These are phyloP conservation scores for Ustulina deusta DNA, from an alignment of 2,329 filamentous ascomycete species.

Conservation along the genomic window DNA sequence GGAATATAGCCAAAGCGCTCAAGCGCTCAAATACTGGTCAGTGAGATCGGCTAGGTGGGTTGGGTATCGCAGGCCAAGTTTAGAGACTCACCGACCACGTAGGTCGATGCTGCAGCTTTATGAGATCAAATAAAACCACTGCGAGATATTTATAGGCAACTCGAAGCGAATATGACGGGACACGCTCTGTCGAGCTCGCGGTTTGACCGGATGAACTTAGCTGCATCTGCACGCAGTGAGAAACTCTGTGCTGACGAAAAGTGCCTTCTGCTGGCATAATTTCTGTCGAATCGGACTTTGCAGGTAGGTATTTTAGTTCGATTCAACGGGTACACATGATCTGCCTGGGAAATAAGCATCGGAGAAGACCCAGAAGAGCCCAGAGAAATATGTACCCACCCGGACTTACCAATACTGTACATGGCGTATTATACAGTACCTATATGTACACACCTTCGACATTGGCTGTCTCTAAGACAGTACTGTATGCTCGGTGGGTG, in stretches of 20 bases:
- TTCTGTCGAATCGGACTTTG: slow-evolving; percentile 22
- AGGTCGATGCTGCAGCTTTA: neutral
- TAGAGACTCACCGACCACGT: neutral
- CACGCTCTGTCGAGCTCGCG: neutral
- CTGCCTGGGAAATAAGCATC: slow-evolving; percentile 8
- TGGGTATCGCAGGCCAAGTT: neutral
- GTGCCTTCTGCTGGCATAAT: neutral
- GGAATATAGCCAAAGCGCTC: neutral
- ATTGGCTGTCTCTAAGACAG: neutral
- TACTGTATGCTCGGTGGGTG: neutral
- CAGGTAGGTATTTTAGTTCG: slow-evolving; percentile 1
- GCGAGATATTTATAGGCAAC: neutral
- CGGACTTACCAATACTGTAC: slow-evolving; percentile 20
- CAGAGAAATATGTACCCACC: slow-evolving; percentile 4
- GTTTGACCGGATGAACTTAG: neutral
- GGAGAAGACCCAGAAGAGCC: slow-evolving; percentile 9
- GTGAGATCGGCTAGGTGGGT: neutral
- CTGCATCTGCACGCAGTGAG: slow-evolving; percentile 19
- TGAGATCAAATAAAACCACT: neutral
- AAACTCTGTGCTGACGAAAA: slow-evolving; percentile 27
- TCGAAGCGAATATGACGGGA: neutral
- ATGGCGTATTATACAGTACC: neutral
- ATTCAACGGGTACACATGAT: slow-evolving; percentile 23
- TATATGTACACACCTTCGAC: neutral
- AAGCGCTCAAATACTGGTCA: neutral